Evolutionary conservation across 2,329 filamentous ascomycete species (phyloP).

Genomic region (Didymosphaeria variabile): DNA sequence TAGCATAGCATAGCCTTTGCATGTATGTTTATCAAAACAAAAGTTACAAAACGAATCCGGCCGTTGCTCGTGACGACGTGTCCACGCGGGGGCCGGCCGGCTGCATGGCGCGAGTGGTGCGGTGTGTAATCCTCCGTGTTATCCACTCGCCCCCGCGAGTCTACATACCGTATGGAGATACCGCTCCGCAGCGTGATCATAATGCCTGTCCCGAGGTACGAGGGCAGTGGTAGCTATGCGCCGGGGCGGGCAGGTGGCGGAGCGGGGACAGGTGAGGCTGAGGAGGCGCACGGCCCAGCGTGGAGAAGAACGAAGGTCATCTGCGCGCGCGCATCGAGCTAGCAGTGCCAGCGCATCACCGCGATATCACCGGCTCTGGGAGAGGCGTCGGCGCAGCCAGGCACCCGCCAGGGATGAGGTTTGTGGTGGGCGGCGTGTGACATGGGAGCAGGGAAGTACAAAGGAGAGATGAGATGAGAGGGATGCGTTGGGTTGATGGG

Average conservation of each 20-base stretch:
- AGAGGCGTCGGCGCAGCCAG: conserved; percentile 37
- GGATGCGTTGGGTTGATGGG: background rate
- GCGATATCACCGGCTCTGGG: conserved; percentile 27
- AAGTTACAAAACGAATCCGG: background rate
- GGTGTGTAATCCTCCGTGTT: too few relatives aligned
- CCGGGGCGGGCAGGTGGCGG: conserved; percentile 34
- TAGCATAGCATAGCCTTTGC: background rate
- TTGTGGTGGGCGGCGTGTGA: conserved; percentile 42
- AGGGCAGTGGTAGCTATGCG: background rate
- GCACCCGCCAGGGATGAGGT: conserved; percentile 33
- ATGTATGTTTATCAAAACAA: background rate
- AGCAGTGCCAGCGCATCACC: conserved; percentile 50
- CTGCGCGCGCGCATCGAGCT: conserved; percentile 40
- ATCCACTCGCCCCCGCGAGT: too few relatives aligned
- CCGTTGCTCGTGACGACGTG: conserved; percentile 33
- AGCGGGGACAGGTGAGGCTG: conserved; percentile 37
- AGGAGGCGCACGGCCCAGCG: conserved; percentile 37
- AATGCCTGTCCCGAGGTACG: conserved; percentile 13
- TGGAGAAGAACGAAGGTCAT: conserved; percentile 45
- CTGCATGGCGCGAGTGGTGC: too few relatives aligned
- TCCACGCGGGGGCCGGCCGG: conserved; percentile 39
- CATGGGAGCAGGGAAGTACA: conserved; percentile 28
- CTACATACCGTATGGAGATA: too few relatives aligned
- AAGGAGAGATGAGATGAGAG: conserved; percentile 4
- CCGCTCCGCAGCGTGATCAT: conserved; percentile 34